phyloP scores from a whole-genome alignment of 345 rosid genomes.

The Boechera retrofracta region DNA sequence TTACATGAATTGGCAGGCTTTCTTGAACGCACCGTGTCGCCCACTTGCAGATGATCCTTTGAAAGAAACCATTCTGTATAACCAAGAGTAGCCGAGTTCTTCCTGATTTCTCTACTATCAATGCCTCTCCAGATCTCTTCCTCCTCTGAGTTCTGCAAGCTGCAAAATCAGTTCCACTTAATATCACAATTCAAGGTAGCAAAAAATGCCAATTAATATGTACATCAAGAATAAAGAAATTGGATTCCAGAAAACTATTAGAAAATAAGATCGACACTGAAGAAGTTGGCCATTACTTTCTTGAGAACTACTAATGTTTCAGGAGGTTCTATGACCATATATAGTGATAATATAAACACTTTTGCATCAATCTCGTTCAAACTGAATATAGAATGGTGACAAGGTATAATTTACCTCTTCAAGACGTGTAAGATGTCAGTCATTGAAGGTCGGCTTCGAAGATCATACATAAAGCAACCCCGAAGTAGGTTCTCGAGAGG shows the following conservation, averaged over 20 bases:
- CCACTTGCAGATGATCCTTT: constrained; percentile 73
- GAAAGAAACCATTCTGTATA: constrained; percentile 85
- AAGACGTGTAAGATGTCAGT: constrained; percentile 70
- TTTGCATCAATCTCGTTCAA: constrained; percentile 3
- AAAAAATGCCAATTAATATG: not conserved
- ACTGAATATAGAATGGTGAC: constrained; percentile 3
- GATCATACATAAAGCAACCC: constrained; percentile 91
- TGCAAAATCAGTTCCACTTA: constrained; percentile 48
- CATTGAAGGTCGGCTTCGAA: constrained; percentile 87
- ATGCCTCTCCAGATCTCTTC: constrained; percentile 63
- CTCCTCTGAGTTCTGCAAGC: constrained; percentile 59
- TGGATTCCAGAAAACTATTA: not conserved
- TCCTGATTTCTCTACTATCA: constrained; percentile 47
- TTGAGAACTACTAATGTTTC: not conserved
- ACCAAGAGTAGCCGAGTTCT: constrained; percentile 50
- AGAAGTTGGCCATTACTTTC: not conserved
- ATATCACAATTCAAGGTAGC: constrained; percentile 23
- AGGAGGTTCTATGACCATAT: constrained; percentile 1
- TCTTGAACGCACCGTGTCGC: constrained; percentile 86
- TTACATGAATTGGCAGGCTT: constrained; percentile 68
- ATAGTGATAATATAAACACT: not conserved
- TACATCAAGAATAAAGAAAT: constrained; percentile 1
- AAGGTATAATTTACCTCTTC: constrained; percentile 56
- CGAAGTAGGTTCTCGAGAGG: constrained; percentile 67
- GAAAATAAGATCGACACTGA: not conserved